These are phyloP conservation scores for Monosporozyma servazzii DNA, from an alignment of 805 yeast species.

Conservation along the genomic window DNA sequence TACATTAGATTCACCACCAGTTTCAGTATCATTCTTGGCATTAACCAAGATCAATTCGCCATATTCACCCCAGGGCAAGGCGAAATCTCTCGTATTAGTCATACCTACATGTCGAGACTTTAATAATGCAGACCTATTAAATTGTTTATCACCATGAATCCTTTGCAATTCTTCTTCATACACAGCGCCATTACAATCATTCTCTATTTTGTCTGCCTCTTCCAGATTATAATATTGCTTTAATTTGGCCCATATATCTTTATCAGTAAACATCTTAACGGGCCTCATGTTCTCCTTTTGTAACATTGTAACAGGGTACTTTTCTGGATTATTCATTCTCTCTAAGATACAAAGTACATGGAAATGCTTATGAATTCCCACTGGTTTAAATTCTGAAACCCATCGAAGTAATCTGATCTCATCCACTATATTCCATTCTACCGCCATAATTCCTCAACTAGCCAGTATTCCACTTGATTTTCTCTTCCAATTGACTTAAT, in stretches of 20 bases:
- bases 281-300: conserved; percentile 20
- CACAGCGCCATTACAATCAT: conserved; percentile 9
- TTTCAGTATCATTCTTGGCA: conserved; percentile 22
- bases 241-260: conserved; percentile 52
- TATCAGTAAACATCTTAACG: conserved; percentile 31
- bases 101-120: conserved; percentile 1
- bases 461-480: background rate
- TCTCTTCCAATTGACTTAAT: background rate
- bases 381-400: conserved; percentile 59
- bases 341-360: conserved; percentile 32
- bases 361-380: conserved; percentile 43
- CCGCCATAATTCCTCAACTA: background rate
- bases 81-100: conserved; percentile 24
- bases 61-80: conserved; percentile 37
- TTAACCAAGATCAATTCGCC: conserved; percentile 35
- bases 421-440: conserved; percentile 49
- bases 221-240: conserved; percentile 44
- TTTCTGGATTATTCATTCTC: conserved; percentile 34
- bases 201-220: conserved; percentile 48
- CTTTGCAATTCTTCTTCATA: background rate
- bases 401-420: conserved; percentile 55
- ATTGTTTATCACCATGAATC: background rate
- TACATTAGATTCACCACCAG: background rate
- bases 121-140: background rate
- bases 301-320: conserved; percentile 29